phyloP scores from a whole-genome alignment of 1,284 basidiomycete genomes.

The Caloboletus firmus region DNA sequence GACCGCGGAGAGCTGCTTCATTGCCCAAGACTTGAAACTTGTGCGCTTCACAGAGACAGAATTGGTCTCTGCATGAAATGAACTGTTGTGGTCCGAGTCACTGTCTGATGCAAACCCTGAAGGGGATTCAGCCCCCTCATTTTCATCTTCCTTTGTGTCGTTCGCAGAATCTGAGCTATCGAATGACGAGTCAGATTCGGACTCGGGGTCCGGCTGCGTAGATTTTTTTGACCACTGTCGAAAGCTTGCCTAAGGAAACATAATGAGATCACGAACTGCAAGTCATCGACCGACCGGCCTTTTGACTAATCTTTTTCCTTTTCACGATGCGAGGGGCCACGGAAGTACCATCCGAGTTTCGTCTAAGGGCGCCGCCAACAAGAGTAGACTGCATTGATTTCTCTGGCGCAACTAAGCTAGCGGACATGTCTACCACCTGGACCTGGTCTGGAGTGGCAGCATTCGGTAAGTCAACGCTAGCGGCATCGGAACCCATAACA shows the following conservation, averaged over 20 bases:
- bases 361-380: conserved; percentile 60
- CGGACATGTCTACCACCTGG: conserved; percentile 17
- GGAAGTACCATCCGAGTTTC: conserved; percentile 57
- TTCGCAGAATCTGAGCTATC: conserved; percentile 75
- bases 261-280: conserved; percentile 5
- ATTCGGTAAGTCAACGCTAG: not conserved
- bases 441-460: not conserved
- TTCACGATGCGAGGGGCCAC: conserved; percentile 48
- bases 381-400: conserved; percentile 14
- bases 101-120: conserved; percentile 10
- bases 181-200: conserved; percentile 63
- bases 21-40: conserved; percentile 85
- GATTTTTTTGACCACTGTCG: conserved; percentile 41
- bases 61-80: conserved; percentile 10
- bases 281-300: conserved; percentile 37
- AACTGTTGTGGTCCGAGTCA: conserved; percentile 12
- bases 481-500: conserved; percentile 13
- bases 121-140: conserved; percentile 7
- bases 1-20: conserved; percentile 64
- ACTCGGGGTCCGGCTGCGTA: conserved; percentile 19
- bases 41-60: conserved; percentile 37
- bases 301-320: conserved; percentile 40
- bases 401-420: conserved; percentile 8
- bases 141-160: conserved; percentile 45
- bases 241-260: conserved; percentile 35